Evolutionary conservation across 257 asterid species (phyloP), one percentile per base, ranked within the genome.

Genomic region (Capsicum chinense): DNA sequence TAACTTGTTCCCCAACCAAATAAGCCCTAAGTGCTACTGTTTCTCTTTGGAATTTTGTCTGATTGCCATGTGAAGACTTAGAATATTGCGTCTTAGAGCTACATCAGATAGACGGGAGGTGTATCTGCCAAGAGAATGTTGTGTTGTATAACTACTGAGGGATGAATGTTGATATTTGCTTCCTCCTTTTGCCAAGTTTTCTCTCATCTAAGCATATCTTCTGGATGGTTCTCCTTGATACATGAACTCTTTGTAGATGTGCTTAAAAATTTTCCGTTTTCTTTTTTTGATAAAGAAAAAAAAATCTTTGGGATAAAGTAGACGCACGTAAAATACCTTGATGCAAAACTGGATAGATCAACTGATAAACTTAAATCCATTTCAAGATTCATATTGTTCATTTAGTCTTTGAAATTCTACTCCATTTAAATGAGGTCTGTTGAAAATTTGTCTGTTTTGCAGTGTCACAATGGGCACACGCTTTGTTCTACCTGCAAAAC

Each of bases 401-500:
- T 73, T 12, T 11, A 19, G 35, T 73, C n/a, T 73, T 48, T 48
- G 19, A 0, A 48, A 48, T 73, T 73, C 48, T 48, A 73, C 44
- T 19, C 80, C 2, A 47, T 73, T 39, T 19, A 52, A 19, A 73
- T 73, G 80, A 58, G 6, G 39, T 48, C 80, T 11, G 58, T 73
- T 73, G 83, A n/a, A 83, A 35, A 69, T 63, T 56, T 86, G 17
- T 57, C 67, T 63, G 82, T 67, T 78, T 86, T 84, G 86, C 90
- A 94, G 97, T 93, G 98, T 88, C 98, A 90, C 87, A 93, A 93
- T 17, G 98, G 97, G 56, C 98, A 94, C 86, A 94, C 98, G 0
- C 95, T 94, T 39, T 93, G 98, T 89, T 93, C 95, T 56, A 93
- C 98, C 66, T 94, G 97, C 89, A 94, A 94, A 90, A 88, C 90